Evolutionary conservation across 2,329 filamentous ascomycete species (phyloP), one percentile per base, ranked within the genome.

Genomic region (Talaromyces sp.): DNA sequence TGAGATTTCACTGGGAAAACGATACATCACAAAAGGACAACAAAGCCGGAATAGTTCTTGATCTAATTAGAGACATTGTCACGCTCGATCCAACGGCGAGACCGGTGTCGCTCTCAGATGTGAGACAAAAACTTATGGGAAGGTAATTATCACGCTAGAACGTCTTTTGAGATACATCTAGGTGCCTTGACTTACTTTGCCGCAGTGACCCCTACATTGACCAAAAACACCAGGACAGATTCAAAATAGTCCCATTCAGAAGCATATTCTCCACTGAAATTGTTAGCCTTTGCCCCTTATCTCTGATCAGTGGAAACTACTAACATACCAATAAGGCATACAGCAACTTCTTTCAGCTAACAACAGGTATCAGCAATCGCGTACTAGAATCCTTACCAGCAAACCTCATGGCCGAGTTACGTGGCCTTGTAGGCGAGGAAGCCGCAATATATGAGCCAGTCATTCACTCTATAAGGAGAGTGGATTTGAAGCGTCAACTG

Each of bases 191-290:
- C 45, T 49, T 15, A 49, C 45, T 11, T 1, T 25, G 19, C 19
- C 15, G 2, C 11, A 58, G 54, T 39, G 54, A 58, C 9, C 54
- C 54, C 2, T 58, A 58, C 54, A 33, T 11, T 2, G 27, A 22
- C 10, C 54, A 39, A 33, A 58, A 58, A 41, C 54, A 58, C 37
- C 54, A 27, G 9, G 54, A 58, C 54, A 41, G 37, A 58, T 58
- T 58, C 54, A 37, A 8, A 41, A 39, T 39, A 11, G 19, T 58
- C 33, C 54, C 54, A 17, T 58, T 58, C 54, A 58, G 33, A 41
- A 37, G 35, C 37, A 58, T 58, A 11, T 41, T 58, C n/a, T 37
- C 37, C 19, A n/a, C 15, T 58, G 54, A 58, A 19, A 58, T 58
- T 19, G 54, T 58, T 17, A 6, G 54, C 41, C 33, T 5, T 35